Conservation (phyloP, 1,284 basidiomycete genomes). For the Trichosporon coremiiforme region DNA sequence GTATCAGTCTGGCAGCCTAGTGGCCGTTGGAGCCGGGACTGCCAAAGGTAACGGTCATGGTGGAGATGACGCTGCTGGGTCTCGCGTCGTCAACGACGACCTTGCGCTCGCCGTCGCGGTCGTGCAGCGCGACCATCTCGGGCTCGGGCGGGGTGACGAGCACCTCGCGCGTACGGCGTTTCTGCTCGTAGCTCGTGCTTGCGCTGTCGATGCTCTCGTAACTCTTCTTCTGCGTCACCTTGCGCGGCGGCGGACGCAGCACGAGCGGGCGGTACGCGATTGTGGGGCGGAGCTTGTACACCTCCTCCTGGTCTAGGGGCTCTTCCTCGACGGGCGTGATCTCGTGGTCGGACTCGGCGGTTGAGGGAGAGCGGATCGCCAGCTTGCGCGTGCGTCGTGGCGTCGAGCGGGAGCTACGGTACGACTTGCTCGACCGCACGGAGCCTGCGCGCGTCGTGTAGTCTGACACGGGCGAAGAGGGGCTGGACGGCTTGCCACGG, state of each 20-base stretch:
- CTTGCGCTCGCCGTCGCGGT: slow-evolving; percentile 12
- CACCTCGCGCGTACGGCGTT: slow-evolving; percentile 20
- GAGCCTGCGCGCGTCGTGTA: slow-evolving; percentile 2
- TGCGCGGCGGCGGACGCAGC: slow-evolving; percentile 32
- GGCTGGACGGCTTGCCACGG: background rate
- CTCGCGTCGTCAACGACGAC: slow-evolving; percentile 19
- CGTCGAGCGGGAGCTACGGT: background rate
- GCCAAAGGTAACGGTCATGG: slow-evolving; percentile 30
- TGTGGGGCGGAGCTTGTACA: slow-evolving; percentile 11
- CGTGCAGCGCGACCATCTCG: slow-evolving; percentile 9
- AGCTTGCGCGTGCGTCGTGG: slow-evolving; percentile 5
- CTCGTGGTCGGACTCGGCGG: slow-evolving; percentile 15
- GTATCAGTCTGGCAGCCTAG: background rate
- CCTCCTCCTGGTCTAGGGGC: slow-evolving; percentile 15
- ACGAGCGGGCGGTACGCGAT: slow-evolving; percentile 28
- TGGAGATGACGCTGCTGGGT: slow-evolving; percentile 24
- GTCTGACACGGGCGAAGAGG: slow-evolving; percentile 11
- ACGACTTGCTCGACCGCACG: slow-evolving; percentile 1
- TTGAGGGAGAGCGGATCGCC: background rate
- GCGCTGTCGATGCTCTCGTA: slow-evolving; percentile 28
- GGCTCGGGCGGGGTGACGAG: slow-evolving; percentile 24
- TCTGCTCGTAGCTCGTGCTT: background rate
- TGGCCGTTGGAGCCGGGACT: background rate
- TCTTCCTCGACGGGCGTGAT: slow-evolving; percentile 16
- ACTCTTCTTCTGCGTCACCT: slow-evolving; percentile 34